Conservation (phyloP, 768 basidiomycete species). For the Mycena leptocephala region DNA sequence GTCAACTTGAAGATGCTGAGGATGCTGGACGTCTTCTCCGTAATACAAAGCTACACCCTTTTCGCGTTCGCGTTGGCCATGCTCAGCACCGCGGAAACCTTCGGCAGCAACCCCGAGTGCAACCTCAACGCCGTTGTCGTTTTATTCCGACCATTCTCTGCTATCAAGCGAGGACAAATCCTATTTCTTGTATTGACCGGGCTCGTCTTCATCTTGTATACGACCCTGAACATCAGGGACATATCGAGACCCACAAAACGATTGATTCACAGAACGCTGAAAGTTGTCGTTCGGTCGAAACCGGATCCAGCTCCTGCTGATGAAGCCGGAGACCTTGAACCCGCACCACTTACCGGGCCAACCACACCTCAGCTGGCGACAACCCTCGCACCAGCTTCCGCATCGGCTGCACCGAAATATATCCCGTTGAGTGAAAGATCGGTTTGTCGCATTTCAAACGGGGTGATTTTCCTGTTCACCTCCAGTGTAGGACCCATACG, state of each 20-base stretch:
- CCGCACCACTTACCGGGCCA: no score
- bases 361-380: neutral
- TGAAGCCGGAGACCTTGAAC: neutral
- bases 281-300: no score
- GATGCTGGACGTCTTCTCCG: conserved; percentile 17
- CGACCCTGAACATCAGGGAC: neutral
- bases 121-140: conserved; percentile 34
- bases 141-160: conserved; percentile 35
- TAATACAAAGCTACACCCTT: conserved; percentile 32
- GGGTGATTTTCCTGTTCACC: no score
- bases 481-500: neutral
- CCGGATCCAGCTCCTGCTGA: no score
- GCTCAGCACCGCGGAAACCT: conserved; percentile 24
- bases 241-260: no score
- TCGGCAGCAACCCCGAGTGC: conserved; percentile 31
- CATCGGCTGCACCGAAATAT: no score
- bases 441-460: neutral
- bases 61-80: conserved; percentile 33
- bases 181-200: neutral
- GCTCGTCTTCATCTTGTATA: neutral
- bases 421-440: neutral
- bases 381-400: no score
- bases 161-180: conserved; percentile 22
- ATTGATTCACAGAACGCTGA: no score
- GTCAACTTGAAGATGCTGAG: conserved; percentile 8